phyloP scores from a whole-genome alignment of 2,329 filamentous ascomycete species.

The Chaetomiaceae sp. region DNA sequence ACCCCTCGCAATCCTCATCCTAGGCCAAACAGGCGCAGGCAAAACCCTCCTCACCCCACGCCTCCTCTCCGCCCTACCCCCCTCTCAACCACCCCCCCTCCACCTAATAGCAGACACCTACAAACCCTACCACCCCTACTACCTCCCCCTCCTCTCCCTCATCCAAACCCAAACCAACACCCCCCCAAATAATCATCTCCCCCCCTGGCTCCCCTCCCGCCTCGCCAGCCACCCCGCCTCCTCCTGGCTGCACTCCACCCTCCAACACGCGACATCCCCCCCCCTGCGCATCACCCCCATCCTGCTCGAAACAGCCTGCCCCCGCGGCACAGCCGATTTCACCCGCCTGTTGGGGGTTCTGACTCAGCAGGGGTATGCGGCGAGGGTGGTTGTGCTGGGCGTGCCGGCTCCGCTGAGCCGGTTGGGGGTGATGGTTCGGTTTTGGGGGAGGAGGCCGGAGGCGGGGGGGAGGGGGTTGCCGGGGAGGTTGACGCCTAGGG shows the following conservation, averaged over 20 bases:
- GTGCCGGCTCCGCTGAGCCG: constrained; percentile 39
- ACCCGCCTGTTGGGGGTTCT: constrained; percentile 10
- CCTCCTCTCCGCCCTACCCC: constrained; percentile 33
- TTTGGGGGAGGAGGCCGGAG: constrained; percentile 34
- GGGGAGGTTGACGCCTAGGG: constrained; percentile 38
- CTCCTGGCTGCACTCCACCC: constrained; percentile 40
- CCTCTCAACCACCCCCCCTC: not conserved
- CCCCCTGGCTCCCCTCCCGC: constrained; percentile 24
- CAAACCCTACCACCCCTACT: constrained; percentile 44
- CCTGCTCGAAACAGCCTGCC: constrained; percentile 43
- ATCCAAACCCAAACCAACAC: too few relatives aligned
- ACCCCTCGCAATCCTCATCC: constrained; percentile 38
- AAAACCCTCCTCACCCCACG: constrained; percentile 42
- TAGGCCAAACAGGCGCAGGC: constrained; percentile 46
- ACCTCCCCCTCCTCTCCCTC: constrained; percentile 29
- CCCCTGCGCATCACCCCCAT: constrained; percentile 34
- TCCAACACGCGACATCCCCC: constrained; percentile 28
- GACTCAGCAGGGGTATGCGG: constrained; percentile 28
- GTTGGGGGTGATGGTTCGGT: constrained; percentile 40
- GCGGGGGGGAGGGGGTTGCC: constrained; percentile 34
- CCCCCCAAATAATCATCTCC: too few relatives aligned
- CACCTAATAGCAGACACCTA: constrained; percentile 47
- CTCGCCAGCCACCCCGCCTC: constrained; percentile 41
- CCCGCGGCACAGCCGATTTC: constrained; percentile 27
- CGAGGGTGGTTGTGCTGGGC: constrained; percentile 39